phyloP scores from a whole-genome alignment of 257 asterid genomes.

The Haberlea rhodopensis region DNA sequence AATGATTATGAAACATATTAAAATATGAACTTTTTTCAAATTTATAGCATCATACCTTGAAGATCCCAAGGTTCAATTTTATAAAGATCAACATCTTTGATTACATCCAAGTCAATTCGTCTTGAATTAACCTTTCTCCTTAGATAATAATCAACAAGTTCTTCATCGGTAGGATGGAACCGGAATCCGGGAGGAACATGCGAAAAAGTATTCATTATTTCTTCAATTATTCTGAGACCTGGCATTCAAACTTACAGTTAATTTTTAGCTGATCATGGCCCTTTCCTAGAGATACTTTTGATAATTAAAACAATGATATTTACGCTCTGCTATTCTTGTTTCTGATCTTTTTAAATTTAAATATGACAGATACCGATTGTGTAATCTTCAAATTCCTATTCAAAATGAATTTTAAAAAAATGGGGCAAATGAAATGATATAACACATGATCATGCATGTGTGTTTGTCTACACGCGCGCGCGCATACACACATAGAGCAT shows the following conservation, averaged over 20 bases:
- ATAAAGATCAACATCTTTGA: slow-evolving; percentile 88
- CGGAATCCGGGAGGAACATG: slow-evolving; percentile 97
- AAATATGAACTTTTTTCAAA: background rate
- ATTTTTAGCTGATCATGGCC: background rate
- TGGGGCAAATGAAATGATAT: too few relatives aligned
- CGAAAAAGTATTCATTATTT: slow-evolving; percentile 61
- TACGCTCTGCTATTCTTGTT: background rate
- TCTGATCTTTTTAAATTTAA: background rate
- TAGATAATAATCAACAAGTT: slow-evolving; percentile 85
- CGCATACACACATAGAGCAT: too few relatives aligned
- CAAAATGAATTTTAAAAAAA: too few relatives aligned
- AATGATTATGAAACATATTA: too few relatives aligned
- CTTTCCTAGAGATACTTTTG: too few relatives aligned
- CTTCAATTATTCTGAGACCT: slow-evolving; percentile 26
- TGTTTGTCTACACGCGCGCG: too few relatives aligned
- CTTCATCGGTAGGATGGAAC: slow-evolving; percentile 93
- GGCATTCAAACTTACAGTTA: slow-evolving; percentile 8
- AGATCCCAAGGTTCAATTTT: slow-evolving; percentile 98
- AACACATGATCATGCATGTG: background rate
- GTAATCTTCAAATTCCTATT: background rate
- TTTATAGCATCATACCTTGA: slow-evolving; percentile 47
- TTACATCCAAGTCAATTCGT: slow-evolving; percentile 69
- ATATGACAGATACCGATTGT: background rate
- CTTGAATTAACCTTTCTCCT: slow-evolving; percentile 62
- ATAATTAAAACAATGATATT: too few relatives aligned